These are phyloP conservation scores for Paramecium biaurelia DNA, from an alignment of 73 alveolate species.

Conservation along the genomic window DNA sequence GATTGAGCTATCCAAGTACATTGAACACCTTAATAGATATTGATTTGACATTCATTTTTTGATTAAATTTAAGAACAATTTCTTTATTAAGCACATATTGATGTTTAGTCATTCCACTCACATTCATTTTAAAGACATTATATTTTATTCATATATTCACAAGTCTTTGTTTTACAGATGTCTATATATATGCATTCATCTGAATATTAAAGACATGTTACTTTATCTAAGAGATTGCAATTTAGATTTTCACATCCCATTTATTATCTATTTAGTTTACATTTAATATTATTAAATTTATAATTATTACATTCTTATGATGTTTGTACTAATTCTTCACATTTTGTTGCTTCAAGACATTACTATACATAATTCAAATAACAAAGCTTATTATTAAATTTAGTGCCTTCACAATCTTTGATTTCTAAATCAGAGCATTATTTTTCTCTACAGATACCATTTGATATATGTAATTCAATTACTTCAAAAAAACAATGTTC, in stretches of 20 bases:
- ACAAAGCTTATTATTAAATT: background rate
- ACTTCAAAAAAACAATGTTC: background rate
- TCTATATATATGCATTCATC: background rate
- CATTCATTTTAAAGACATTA: background rate
- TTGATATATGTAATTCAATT: background rate
- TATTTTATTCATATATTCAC: background rate
- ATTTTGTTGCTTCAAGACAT: background rate
- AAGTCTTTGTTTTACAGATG: background rate
- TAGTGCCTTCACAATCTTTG: background rate
- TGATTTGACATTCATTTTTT: background rate
- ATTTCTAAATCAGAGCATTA: background rate
- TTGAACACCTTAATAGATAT: background rate
- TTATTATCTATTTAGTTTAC: background rate
- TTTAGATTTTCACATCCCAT: background rate
- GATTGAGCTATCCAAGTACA: background rate
- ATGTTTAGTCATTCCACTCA: background rate
- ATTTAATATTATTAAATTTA: background rate
- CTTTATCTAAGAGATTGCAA: background rate
- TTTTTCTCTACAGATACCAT: background rate
- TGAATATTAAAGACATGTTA: background rate
- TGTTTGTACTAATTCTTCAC: background rate
- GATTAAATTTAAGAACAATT: background rate
- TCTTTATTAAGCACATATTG: background rate
- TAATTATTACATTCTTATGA: background rate
- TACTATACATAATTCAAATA: background rate